phyloP scores from a whole-genome alignment of 208 protist genomes.

The Angomonas deanei region DNA sequence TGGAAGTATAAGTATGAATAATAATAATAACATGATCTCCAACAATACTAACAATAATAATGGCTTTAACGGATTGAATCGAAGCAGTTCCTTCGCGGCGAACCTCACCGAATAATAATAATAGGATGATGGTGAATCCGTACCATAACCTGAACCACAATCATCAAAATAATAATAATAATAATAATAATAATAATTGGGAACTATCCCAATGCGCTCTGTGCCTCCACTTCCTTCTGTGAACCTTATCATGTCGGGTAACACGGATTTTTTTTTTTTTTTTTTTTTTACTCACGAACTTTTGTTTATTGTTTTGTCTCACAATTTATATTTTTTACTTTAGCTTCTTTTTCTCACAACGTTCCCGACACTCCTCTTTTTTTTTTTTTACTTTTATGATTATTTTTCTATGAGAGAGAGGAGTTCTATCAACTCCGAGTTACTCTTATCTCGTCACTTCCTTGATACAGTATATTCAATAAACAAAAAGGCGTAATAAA shows the following conservation, averaged over 20 bases:
- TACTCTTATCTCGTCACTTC: no score
- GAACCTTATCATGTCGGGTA: neutral
- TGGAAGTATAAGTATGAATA: neutral
- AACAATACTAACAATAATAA: no score
- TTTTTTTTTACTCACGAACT: neutral
- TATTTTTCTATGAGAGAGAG: slow-evolving; percentile 7
- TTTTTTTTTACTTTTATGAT: neutral
- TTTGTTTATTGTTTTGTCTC: slow-evolving; percentile 10
- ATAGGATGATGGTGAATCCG: neutral
- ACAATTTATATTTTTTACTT: neutral
- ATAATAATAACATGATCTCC: neutral
- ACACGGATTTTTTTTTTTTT: neutral
- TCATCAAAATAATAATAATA: neutral
- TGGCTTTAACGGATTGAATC: no score
- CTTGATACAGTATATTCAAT: no score
- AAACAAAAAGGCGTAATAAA: neutral
- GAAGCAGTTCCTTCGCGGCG: no score
- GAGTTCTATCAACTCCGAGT: slow-evolving; percentile 10
- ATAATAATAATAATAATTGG: neutral
- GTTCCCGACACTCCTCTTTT: neutral
- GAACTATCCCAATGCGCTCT: no score
- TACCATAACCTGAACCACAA: neutral
- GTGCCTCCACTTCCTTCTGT: no score
- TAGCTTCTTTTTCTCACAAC: slow-evolving; percentile 8
- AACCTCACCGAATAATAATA: no score